Percentiles rank a stretch among this genome's conserved stretches.
Conservation (phyloP, 208 protist genomes). For the Trypanosomatidae sp. region DNA sequence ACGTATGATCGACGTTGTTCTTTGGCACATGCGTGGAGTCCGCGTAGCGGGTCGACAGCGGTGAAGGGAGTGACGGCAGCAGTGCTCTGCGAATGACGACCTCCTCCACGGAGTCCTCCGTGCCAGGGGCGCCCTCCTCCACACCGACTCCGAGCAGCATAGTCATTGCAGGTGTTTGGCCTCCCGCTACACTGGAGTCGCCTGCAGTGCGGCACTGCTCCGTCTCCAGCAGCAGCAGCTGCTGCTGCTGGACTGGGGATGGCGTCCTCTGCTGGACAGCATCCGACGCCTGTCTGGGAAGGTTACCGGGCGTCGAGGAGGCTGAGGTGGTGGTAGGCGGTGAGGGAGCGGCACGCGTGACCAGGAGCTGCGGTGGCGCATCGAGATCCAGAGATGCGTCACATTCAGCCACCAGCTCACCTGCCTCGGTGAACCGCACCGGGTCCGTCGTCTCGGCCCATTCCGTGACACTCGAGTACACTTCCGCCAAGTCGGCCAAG, state of each 20-base stretch:
- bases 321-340: neutral
- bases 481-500: constrained; percentile 26
- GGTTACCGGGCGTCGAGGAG: neutral
- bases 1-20: too few species aligned
- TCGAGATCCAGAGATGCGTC: neutral
- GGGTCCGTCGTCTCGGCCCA: neutral
- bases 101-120: neutral
- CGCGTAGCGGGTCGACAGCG: neutral
- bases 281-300: neutral
- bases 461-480: constrained; percentile 4
- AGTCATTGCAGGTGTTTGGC: neutral
- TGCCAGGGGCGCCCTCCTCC: neutral
- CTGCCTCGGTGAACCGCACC: neutral
- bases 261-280: neutral
- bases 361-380: neutral
- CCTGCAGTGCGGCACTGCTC: neutral
- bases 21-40: neutral
- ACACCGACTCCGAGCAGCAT: neutral
- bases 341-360: neutral
- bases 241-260: neutral
- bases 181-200: neutral
- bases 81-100: neutral
- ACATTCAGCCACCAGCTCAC: neutral
- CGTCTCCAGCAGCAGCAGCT: neutral
- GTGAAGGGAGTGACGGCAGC: neutral